Percentiles rank a stretch among this genome's conserved stretches.
phyloP scores from a whole-genome alignment of 441 rosid species.

The California macrophylla region DNA sequence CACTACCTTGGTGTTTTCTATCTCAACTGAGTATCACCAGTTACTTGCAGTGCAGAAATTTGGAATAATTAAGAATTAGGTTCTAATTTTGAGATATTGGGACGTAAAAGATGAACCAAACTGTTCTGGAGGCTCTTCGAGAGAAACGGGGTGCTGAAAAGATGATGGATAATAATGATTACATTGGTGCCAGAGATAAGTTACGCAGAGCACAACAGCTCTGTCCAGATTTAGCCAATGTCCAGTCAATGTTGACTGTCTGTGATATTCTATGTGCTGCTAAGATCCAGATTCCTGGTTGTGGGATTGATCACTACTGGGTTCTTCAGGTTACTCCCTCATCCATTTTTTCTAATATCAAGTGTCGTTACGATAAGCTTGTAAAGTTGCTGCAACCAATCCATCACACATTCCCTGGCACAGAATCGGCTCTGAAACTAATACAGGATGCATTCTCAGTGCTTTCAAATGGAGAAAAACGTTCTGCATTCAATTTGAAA shows the following conservation, averaged over 20 bases:
- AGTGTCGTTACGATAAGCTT: constrained; percentile 17
- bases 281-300: constrained; percentile 16
- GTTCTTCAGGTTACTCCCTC: constrained; percentile 24
- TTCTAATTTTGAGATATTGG: background rate
- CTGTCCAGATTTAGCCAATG: constrained; percentile 17
- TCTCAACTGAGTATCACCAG: background rate
- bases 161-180: constrained; percentile 14
- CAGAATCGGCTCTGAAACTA: constrained; percentile 18
- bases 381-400: constrained; percentile 19
- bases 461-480: constrained; percentile 13
- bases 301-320: constrained; percentile 22
- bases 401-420: constrained; percentile 13
- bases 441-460: constrained; percentile 13
- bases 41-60: background rate
- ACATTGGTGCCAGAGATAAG: constrained; percentile 17
- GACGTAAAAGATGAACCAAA: constrained; percentile 8
- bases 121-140: constrained; percentile 6
- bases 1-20: background rate
- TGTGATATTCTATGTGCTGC: constrained; percentile 23
- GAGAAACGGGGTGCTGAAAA: constrained; percentile 16
- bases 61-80: background rate
- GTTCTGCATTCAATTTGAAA: constrained; percentile 19
- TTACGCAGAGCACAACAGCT: constrained; percentile 15
- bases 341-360: constrained; percentile 3
- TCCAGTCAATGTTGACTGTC: constrained; percentile 18